A percentile compares a stretch with the other conserved stretches of the same genome.
Conservation (phyloP, 1,284 basidiomycete species). For the Leccinum fuscescens region DNA sequence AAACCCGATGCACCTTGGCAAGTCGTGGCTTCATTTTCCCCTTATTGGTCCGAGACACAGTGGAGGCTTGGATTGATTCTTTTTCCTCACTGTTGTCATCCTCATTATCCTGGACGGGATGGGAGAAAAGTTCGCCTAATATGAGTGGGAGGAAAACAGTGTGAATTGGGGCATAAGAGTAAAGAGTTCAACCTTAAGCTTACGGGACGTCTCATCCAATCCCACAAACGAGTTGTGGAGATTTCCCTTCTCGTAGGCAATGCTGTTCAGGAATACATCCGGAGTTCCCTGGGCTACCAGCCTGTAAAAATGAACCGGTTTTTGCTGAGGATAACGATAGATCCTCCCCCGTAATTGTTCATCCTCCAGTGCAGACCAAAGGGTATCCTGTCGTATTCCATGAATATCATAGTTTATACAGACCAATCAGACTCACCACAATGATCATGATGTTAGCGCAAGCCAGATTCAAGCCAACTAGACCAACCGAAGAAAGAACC, state of each 20-base stretch:
- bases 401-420: not conserved
- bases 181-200: not conserved
- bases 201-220: not conserved
- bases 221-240: not conserved
- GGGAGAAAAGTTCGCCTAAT: not conserved
- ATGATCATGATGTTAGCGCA: not conserved
- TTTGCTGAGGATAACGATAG: slow-evolving; percentile 6
- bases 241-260: not conserved
- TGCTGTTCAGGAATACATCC: not conserved
- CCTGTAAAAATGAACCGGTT: slow-evolving; percentile 10
- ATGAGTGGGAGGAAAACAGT: not conserved
- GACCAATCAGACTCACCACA: not conserved
- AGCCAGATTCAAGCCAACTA: not conserved
- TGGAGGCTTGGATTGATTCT: too few relatives aligned
- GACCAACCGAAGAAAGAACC: not conserved
- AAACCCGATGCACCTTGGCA: too few relatives aligned
- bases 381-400: slow-evolving; percentile 5
- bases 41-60: too few relatives aligned
- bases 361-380: slow-evolving; percentile 13
- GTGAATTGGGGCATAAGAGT: too few relatives aligned
- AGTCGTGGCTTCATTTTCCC: not conserved
- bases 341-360: slow-evolving; percentile 5
- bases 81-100: too few relatives aligned
- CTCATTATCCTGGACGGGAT: too few relatives aligned
- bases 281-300: not conserved